Base-by-base conservation (phyloP, 331 rosid genomes). In the Cydonia oblonga region DNA sequence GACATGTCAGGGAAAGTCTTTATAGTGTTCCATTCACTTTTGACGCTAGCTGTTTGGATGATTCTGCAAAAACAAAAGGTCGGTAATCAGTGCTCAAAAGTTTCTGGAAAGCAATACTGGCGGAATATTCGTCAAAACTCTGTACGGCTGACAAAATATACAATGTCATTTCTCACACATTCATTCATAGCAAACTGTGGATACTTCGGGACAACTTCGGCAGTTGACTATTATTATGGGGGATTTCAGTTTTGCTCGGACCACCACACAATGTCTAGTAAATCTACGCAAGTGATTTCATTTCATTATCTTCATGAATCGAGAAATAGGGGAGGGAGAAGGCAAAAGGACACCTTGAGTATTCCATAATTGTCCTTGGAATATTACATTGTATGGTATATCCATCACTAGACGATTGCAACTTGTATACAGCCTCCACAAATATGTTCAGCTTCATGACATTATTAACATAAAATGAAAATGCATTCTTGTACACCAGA, bases 1-100 rank as follows among this genome's bases (percentile, higher is more conserved):
- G 99, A 95, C 69, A 95, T 78, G 83, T 95, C 97, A 22, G 97
- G 99, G 69, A 95, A 76, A 24, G 97, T 91, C 83, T 91, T 91
- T 84, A 95, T 79, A 56, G 90, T 81, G 81, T 88, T 91, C 97
- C 99, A 95, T 80, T 95, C 99, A 51, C 88, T 84, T 81, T 95
- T 95, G 79, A 95, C 96, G 78, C 85, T 91, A 1, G 97, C 95
- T 59, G 89, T 96, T 85, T 95, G 99, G 86, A 90, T 84, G 75
- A 95, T 88, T 80, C 96, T 95, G 96, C 89, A 80, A 58, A 74
- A 68, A 70, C 68, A 78, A 35, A 69, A 77, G 22, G 65, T 13
- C 46, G 57, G 54, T 40, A 61, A 70, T 82, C 69, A 82, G 70
- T 76, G 58, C 46, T 35, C 51, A 42, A 56, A 42, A 61, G 30